phyloP scores from a whole-genome alignment of 768 basidiomycete genomes.

The Leccinum uliginosum region DNA sequence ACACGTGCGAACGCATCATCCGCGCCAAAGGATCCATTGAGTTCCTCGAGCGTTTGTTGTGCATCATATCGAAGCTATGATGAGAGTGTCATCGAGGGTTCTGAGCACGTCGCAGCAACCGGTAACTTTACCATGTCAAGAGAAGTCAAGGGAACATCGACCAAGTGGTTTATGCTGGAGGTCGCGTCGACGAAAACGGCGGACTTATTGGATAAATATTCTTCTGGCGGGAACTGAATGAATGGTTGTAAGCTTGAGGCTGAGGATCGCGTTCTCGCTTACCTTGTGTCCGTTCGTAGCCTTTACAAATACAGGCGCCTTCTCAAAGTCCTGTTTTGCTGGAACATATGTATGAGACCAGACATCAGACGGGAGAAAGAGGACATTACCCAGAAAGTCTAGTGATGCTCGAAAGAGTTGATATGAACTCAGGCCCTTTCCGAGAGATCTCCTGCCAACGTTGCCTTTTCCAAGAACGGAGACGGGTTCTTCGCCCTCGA shows the following conservation, averaged over 20 bases:
- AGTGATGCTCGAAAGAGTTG: conserved; percentile 83
- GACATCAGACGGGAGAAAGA: background rate
- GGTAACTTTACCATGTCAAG: conserved; percentile 60
- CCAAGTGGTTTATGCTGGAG: conserved; percentile 72
- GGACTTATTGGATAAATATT: conserved; percentile 47
- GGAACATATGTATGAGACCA: conserved; percentile 9
- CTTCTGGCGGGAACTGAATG: conserved; percentile 52
- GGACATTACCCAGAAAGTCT: conserved; percentile 70
- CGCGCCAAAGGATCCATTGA: conserved; percentile 45
- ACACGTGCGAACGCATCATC: conserved; percentile 65
- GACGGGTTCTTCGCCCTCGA: conserved; percentile 61
- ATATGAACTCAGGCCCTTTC: conserved; percentile 83
- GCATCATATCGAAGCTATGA: conserved; percentile 74
- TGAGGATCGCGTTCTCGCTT: conserved; percentile 12
- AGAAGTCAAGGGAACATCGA: conserved; percentile 71
- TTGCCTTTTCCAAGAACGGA: conserved; percentile 22
- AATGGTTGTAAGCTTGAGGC: background rate
- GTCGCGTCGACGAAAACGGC: conserved; percentile 76
- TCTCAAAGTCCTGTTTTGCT: conserved; percentile 71
- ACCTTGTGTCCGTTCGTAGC: conserved; percentile 52
- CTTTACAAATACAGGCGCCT: conserved; percentile 57
- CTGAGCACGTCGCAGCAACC: background rate
- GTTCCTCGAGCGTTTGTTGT: conserved; percentile 57
- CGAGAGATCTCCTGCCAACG: conserved; percentile 51
- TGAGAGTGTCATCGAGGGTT: conserved; percentile 1